Base-by-base conservation (phyloP, 805 yeast species). In the Yamadazyma philogaea region DNA sequence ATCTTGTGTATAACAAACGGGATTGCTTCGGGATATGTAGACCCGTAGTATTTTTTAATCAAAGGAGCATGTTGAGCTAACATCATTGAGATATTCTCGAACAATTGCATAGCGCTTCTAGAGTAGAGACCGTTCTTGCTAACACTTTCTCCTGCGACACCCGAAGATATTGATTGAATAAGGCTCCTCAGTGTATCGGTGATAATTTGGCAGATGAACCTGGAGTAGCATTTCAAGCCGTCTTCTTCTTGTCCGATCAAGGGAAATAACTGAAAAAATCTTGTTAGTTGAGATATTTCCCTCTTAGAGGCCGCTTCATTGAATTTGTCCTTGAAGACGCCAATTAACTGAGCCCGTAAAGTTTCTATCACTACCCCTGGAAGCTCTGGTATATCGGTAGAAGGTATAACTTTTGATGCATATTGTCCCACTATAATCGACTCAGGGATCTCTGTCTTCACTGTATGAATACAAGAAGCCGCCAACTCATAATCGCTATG, bases 191-290 rank as follows among this genome's bases (percentile, higher is more conserved):
- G 79, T 47, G 90, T 88, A 21, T 83, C 82, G 15, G 89, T 82
- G 26, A 93, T 82, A 42, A 90, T 85, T 45, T 82, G 79, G 59
- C 96, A 86, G 34, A 93, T 85, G 60, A 91, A 93, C 54, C 75
- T 79, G 14, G 96, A 84, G 61, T 93, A 93, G 49, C 87, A 80
- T 31, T 77, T 78, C 33, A 93, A 64, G 0, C 99, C 99, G 14
- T 75, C 61, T 17, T 75, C 75, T 43, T 79, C 78, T 56, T 83
- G 78, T 6, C 87, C 87, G 31, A 93, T 82, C 41, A 90, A 68
- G 8, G 99, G 99, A 59, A 93, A 91, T 52, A 89, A 66, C 53
- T 85, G 84, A 66, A 91, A 93, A 59, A 81, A 87, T 43, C 81
- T 71, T 0, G 96, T 87, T 40, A 93, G 66, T 42, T 78, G 72